Conservation (phyloP, 306 rosid species). For the Castanea crenata region DNA sequence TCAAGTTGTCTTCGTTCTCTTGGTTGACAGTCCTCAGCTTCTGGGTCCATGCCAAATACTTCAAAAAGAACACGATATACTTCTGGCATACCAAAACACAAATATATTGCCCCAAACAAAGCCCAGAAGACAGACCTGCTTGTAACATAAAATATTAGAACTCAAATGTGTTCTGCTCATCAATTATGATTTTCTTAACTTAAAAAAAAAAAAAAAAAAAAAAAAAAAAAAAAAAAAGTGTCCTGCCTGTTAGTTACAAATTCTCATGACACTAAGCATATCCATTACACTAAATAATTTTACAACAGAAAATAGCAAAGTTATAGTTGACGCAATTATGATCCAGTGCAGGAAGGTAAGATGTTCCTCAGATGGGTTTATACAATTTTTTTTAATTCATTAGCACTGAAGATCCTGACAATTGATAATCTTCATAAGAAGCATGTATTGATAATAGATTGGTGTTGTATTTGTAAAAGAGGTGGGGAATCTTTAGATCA, state of each 20-base stretch:
- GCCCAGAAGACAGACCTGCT: constrained; percentile 96
- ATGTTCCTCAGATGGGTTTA: background rate
- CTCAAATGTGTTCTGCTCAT: background rate
- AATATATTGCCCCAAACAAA: constrained; percentile 91
- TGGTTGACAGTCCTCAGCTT: constrained; percentile 84
- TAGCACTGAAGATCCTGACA: too few species aligned
- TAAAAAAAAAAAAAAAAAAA: background rate
- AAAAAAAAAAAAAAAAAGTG: background rate
- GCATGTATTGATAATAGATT: too few species aligned
- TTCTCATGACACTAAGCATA: constrained; percentile 14
- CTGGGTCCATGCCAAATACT: constrained; percentile 96
- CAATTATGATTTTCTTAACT: background rate
- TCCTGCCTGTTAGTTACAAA: background rate
- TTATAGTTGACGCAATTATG: constrained; percentile 4
- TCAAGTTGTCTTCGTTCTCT: constrained; percentile 83
- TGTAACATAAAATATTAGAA: constrained; percentile 24
- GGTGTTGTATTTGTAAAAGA: too few species aligned
- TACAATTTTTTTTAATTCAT: background rate
- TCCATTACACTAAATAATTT: constrained; percentile 6
- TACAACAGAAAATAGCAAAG: background rate
- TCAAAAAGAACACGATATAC: constrained; percentile 96
- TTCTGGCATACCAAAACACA: constrained; percentile 94
- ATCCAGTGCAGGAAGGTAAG: constrained; percentile 15
- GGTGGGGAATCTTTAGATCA: too few species aligned
- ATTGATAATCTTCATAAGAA: too few species aligned